phyloP scores from a whole-genome alignment of 768 basidiomycete genomes.

The Rhodotorula babjevae region DNA sequence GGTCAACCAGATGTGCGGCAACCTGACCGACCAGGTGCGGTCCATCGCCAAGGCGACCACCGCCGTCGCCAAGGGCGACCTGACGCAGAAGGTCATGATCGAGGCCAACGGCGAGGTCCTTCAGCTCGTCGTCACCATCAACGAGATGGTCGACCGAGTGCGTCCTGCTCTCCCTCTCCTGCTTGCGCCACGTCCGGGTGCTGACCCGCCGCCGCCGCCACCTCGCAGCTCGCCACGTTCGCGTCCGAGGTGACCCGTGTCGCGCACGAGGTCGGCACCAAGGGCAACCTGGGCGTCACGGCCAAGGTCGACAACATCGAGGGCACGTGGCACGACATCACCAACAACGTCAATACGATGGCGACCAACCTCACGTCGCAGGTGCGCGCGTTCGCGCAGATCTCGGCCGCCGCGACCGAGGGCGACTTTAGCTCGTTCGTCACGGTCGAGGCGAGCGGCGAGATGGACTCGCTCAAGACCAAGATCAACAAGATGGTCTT shows the following conservation, averaged over 20 bases:
- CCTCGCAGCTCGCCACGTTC: slow-evolving; percentile 58
- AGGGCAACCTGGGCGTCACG: slow-evolving; percentile 96
- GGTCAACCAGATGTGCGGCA: slow-evolving; percentile 60
- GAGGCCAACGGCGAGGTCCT: slow-evolving; percentile 93
- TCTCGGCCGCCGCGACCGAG: slow-evolving; percentile 96
- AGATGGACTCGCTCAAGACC: slow-evolving; percentile 99
- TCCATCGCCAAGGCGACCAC: slow-evolving; percentile 92
- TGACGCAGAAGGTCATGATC: slow-evolving; percentile 87
- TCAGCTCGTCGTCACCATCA: slow-evolving; percentile 95
- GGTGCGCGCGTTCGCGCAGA: slow-evolving; percentile 98
- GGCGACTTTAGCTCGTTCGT: slow-evolving; percentile 99
- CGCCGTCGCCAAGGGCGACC: slow-evolving; percentile 87
- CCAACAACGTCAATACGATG: slow-evolving; percentile 94
- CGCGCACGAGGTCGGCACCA: slow-evolving; percentile 93
- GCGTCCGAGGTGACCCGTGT: slow-evolving; percentile 86
- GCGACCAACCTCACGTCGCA: slow-evolving; percentile 62
- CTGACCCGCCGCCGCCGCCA: slow-evolving; percentile 22
- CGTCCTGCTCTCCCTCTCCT: neutral
- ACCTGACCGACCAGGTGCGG: slow-evolving; percentile 88
- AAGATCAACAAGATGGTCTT: slow-evolving; percentile 99
- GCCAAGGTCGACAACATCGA: slow-evolving; percentile 95
- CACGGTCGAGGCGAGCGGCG: slow-evolving; percentile 95
- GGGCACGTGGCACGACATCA: slow-evolving; percentile 98
- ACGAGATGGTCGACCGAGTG: slow-evolving; percentile 70
- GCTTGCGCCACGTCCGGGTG: neutral